phyloP scores from a whole-genome alignment of 768 basidiomycete species.

The Hydnum rufescens region DNA sequence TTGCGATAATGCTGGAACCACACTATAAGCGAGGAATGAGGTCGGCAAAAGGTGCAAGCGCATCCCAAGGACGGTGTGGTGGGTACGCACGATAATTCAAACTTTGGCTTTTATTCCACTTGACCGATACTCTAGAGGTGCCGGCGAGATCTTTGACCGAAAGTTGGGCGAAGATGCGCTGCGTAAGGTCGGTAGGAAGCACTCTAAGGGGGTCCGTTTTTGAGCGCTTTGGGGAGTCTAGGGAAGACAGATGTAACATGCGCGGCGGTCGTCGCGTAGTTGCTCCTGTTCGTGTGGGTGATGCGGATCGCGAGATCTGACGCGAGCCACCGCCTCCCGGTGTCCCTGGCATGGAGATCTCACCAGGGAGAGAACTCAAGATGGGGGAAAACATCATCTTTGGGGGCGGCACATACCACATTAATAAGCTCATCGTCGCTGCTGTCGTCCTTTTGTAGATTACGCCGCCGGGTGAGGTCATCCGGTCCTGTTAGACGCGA shows the following conservation, averaged over 20 bases:
- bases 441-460: neutral
- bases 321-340: slow-evolving; percentile 18
- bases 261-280: slow-evolving; percentile 30
- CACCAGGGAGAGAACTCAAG: neutral
- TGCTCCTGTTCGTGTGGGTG: slow-evolving; percentile 19
- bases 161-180: slow-evolving; percentile 51
- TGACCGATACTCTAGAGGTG: slow-evolving; percentile 62
- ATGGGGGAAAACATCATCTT: neutral
- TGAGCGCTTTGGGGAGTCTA: slow-evolving; percentile 8
- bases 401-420: neutral
- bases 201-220: slow-evolving; percentile 40
- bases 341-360: slow-evolving; percentile 10
- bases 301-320: slow-evolving; percentile 22
- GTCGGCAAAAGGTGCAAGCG: neutral
- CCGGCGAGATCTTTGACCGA: slow-evolving; percentile 45
- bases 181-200: slow-evolving; percentile 66
- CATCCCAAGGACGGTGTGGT: neutral
- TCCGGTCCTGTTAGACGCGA: neutral
- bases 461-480: slow-evolving; percentile 1
- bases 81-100: slow-evolving; percentile 62
- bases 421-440: neutral
- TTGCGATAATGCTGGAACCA: slow-evolving; percentile 89
- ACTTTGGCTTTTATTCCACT: slow-evolving; percentile 79
- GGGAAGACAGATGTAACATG: slow-evolving; percentile 26
- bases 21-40: slow-evolving; percentile 27